phyloP scores from a whole-genome alignment of 331 rosid genomes.

The Telfairia occidentalis region DNA sequence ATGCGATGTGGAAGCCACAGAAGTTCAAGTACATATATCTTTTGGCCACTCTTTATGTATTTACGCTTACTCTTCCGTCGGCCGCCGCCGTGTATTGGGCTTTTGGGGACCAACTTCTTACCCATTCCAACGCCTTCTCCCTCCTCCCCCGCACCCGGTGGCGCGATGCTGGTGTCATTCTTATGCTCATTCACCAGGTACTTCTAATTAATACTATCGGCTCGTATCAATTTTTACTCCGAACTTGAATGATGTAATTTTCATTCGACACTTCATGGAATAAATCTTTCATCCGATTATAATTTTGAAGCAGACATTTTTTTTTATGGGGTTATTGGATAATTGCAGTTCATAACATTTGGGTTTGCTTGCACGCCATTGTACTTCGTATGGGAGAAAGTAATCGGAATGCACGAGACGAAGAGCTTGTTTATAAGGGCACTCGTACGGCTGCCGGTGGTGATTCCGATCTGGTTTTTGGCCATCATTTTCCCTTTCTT shows the following conservation, averaged over 20 bases:
- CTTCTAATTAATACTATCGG: no score
- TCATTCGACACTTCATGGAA: no score
- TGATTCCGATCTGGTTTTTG: conserved; percentile 22
- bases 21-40: conserved; percentile 80
- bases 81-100: conserved; percentile 86
- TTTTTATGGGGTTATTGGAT: no score
- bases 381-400: conserved; percentile 96
- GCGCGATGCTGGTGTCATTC: conserved; percentile 59
- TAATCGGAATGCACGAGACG: conserved; percentile 81
- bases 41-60: conserved; percentile 69
- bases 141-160: conserved; percentile 64
- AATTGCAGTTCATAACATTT: conserved; percentile 84
- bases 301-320: no score
- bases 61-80: conserved; percentile 83
- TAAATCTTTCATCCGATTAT: no score
- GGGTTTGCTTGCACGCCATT: conserved; percentile 57
- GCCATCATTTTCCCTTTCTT: conserved; percentile 11
- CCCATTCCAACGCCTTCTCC: conserved; percentile 65
- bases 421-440: conserved; percentile 78
- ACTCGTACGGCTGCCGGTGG: conserved; percentile 79
- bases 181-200: conserved; percentile 97
- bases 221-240: no score
- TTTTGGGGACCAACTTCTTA: conserved; percentile 73
- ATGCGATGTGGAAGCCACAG: conserved; percentile 98
- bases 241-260: no score